These are phyloP conservation scores for Phalaenopsis aphrodite DNA, from an alignment of 106 monocot species.

Conservation along the genomic window DNA sequence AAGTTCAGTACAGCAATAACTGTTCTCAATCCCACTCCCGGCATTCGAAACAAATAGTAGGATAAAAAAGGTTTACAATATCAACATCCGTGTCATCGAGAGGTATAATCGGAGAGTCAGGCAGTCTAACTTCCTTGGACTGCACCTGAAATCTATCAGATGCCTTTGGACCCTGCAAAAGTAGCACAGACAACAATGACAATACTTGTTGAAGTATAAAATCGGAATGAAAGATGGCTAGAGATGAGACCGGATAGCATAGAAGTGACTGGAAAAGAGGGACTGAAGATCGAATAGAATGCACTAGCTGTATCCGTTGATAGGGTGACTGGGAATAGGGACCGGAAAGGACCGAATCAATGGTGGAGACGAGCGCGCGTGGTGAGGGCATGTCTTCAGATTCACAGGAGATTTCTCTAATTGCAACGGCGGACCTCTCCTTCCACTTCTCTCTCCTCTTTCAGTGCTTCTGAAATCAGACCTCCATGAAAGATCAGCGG, in stretches of 20 bases:
- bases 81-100: conserved; percentile 85
- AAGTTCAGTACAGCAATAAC: background rate
- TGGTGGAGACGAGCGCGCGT: conserved; percentile 43
- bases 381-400: conserved; percentile 37
- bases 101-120: conserved; percentile 55
- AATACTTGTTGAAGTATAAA: background rate
- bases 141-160: conserved; percentile 75
- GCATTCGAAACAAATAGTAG: background rate
- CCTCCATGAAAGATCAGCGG: background rate
- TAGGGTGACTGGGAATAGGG: conserved; percentile 53
- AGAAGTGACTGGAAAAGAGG: conserved; percentile 42
- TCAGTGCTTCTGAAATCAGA: background rate
- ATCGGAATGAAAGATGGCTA: background rate
- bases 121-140: conserved; percentile 71
- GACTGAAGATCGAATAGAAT: conserved; percentile 57
- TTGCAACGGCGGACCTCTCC: background rate
- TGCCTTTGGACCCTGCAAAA: conserved; percentile 55
- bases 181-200: conserved; percentile 1
- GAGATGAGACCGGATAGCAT: conserved; percentile 38
- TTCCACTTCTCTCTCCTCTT: background rate
- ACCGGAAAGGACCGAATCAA: conserved; percentile 65
- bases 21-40: background rate
- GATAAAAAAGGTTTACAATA: conserved; percentile 40
- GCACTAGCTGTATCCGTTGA: conserved; percentile 76
- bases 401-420: background rate